Evolutionary conservation across 108 stramenopile genomes (phyloP).

Genomic region (Cylindrotheca fusiformis): DNA sequence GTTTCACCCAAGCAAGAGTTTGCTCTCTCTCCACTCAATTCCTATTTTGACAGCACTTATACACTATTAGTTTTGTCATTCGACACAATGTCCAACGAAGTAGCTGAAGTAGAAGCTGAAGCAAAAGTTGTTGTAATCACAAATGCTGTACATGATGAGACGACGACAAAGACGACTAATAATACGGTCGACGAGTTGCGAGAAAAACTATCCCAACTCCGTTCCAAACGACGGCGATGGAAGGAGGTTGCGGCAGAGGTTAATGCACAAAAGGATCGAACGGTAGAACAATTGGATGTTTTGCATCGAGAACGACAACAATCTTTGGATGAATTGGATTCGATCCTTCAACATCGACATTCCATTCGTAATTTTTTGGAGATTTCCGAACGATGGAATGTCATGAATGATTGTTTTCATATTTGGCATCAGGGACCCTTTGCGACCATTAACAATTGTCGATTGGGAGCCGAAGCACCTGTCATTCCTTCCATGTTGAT

Average conservation of each 20-base stretch:
- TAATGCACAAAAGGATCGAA: background rate
- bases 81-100: too few species aligned
- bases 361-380: constrained; percentile 8
- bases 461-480: constrained; percentile 58
- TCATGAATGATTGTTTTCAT: constrained; percentile 70
- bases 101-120: too few species aligned
- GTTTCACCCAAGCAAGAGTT: too few species aligned
- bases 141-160: too few species aligned
- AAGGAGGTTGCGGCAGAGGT: background rate
- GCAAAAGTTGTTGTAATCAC: too few species aligned
- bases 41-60: too few species aligned
- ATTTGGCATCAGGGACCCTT: constrained; percentile 82
- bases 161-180: background rate
- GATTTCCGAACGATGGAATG: constrained; percentile 51
- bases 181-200: too few species aligned
- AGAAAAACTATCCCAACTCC: background rate
- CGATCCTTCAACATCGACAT: constrained; percentile 1
- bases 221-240: background rate
- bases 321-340: constrained; percentile 11
- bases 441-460: constrained; percentile 78
- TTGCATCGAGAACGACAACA: constrained; percentile 2
- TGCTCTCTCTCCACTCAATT: too few species aligned
- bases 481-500: constrained; percentile 10
- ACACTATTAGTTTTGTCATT: too few species aligned
- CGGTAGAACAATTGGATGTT: background rate